Evolutionary conservation across 257 asterid species (phyloP).

Genomic region (Solanum bukasovii): DNA sequence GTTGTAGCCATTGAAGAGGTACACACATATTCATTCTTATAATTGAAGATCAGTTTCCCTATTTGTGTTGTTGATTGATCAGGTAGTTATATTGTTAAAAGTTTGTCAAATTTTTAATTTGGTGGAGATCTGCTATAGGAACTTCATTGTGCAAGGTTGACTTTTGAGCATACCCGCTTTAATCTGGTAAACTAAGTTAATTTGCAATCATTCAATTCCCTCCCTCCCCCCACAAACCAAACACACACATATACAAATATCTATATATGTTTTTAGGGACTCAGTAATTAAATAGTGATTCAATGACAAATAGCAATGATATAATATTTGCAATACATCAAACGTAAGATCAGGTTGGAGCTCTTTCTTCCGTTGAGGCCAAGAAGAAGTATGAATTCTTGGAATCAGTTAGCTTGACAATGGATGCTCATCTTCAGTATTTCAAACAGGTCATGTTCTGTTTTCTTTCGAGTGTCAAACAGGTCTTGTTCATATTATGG

Average conservation of each 20-base stretch:
- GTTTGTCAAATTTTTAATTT: conserved; percentile 61
- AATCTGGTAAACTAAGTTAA: conserved; percentile 50
- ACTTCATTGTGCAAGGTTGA: conserved; percentile 72
- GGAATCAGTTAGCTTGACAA: conserved; percentile 77
- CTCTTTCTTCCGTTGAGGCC: conserved; percentile 78
- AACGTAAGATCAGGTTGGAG: conserved; percentile 47
- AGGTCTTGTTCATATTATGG: conserved; percentile 16
- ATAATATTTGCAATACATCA: neutral
- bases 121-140: conserved; percentile 93
- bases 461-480: neutral
- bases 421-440: conserved; percentile 86
- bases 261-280: neutral
- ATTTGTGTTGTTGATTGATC: conserved; percentile 20
- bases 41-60: conserved; percentile 1
- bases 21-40: conserved; percentile 16
- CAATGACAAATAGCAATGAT: neutral
- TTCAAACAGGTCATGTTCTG: conserved; percentile 41
- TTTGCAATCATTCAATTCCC: neutral
- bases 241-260: neutral
- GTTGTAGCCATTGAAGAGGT: conserved; percentile 80
- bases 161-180: conserved; percentile 87
- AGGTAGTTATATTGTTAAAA: conserved; percentile 48
- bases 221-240: neutral
- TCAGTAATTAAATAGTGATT: neutral
- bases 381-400: conserved; percentile 83